Conservation (phyloP, 2,329 filamentous ascomycete species). For the Hypoxylon sp. region DNA sequence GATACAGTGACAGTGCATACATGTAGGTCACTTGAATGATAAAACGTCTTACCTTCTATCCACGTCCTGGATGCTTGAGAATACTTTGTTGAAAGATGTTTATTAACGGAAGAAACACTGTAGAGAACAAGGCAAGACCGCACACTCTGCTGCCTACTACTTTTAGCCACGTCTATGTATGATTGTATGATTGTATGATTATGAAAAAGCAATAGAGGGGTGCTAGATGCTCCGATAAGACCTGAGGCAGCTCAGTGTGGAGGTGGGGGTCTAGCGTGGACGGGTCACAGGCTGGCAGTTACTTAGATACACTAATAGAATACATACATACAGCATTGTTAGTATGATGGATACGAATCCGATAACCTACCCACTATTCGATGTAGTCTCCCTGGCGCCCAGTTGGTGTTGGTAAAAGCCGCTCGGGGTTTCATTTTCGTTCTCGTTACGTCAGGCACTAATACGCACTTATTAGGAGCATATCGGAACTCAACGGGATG, state of each 20-base stretch:
- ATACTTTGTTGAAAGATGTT: not conserved
- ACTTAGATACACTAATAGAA: not conserved
- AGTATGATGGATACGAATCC: not conserved
- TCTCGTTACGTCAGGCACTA: slow-evolving; percentile 19
- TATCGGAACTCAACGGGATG: slow-evolving; percentile 7
- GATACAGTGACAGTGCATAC: not conserved
- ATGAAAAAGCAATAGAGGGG: not conserved
- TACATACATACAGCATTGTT: not conserved
- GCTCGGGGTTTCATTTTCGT: slow-evolving; percentile 8
- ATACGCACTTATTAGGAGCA: slow-evolving; percentile 11
- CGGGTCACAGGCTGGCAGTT: not conserved
- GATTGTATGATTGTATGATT: not conserved
- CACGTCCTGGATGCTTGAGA: not conserved
- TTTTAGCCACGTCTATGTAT: not conserved
- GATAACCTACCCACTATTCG: not conserved
- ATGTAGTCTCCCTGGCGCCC: not conserved
- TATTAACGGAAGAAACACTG: not conserved
- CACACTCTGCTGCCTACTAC: not conserved
- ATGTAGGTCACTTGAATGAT: not conserved
- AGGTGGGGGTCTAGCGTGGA: slow-evolving; percentile 4
- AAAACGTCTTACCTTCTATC: not conserved
- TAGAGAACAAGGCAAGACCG: not conserved
- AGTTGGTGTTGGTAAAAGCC: not conserved
- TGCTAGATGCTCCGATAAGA: slow-evolving; percentile 11
- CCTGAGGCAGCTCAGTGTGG: not conserved